These are phyloP conservation scores for Malus hybrid DNA, from an alignment of 331 rosid species.

Conservation along the genomic window DNA sequence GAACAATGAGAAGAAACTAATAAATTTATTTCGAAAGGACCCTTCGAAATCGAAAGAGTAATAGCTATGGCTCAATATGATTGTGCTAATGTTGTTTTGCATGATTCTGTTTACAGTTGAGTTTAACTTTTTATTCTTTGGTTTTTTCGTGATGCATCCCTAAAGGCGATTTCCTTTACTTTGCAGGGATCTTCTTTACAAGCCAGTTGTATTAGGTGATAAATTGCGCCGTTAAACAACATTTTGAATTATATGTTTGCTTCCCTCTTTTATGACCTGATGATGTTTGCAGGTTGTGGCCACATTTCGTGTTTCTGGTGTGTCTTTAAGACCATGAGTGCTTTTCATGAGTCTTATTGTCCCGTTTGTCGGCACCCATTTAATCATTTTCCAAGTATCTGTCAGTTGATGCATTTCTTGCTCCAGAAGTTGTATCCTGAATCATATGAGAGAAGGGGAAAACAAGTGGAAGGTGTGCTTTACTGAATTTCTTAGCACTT, in stretches of 20 bases:
- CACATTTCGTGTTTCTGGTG: slow-evolving; percentile 14
- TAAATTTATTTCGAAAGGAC: neutral
- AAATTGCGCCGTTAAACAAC: neutral
- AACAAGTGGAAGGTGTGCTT: slow-evolving; percentile 10
- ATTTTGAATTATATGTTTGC: neutral
- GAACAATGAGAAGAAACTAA: neutral
- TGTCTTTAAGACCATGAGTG: neutral
- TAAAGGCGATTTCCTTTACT: neutral
- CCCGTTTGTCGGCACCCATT: slow-evolving; percentile 3
- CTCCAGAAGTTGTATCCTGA: neutral
- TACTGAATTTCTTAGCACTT: neutral
- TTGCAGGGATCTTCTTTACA: slow-evolving; percentile 15
- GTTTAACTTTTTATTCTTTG: neutral
- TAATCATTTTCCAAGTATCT: slow-evolving; percentile 7
- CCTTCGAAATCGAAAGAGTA: neutral
- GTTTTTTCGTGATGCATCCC: neutral
- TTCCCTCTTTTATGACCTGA: neutral
- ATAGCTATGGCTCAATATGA: neutral
- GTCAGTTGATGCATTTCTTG: slow-evolving; percentile 10
- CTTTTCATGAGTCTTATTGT: neutral
- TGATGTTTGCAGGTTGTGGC: slow-evolving; percentile 14
- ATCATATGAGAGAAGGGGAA: neutral
- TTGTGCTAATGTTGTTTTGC: neutral
- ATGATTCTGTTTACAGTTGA: neutral
- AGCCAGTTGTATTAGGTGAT: slow-evolving; percentile 10